phyloP scores from a whole-genome alignment of 371 early-diverging fungal species.

The Coemansia sp. region DNA sequence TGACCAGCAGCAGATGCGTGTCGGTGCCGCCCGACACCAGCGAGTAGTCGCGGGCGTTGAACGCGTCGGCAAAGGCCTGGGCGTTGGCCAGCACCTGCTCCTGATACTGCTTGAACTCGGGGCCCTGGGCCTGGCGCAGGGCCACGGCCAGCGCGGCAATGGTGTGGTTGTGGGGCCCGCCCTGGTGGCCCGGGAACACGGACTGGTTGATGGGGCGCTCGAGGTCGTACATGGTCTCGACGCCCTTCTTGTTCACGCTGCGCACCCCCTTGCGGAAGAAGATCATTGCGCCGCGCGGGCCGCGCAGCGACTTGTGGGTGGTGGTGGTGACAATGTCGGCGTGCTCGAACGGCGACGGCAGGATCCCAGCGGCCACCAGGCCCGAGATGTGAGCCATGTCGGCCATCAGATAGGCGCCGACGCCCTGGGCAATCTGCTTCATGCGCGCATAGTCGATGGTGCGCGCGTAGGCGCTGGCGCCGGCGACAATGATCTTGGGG shows the following conservation, averaged over 20 bases:
- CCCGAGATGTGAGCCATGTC: constrained; percentile 99
- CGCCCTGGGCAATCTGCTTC: constrained; percentile 82
- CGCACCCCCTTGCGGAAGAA: constrained; percentile 92
- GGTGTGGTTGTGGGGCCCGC: constrained; percentile 99
- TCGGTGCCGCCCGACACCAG: constrained; percentile 95
- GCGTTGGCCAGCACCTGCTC: constrained; percentile 87
- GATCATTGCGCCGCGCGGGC: constrained; percentile 99
- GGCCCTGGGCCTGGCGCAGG: constrained; percentile 80
- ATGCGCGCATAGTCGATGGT: constrained; percentile 96
- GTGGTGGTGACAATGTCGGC: constrained; percentile 99
- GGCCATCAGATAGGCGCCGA: constrained; percentile 92
- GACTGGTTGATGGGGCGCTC: constrained; percentile 94
- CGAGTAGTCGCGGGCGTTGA: constrained; percentile 72
- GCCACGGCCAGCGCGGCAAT: constrained; percentile 98
- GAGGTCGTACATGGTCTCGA: constrained; percentile 81
- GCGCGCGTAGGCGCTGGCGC: constrained; percentile 96
- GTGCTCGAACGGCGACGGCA: constrained; percentile 91
- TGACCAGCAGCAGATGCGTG: constrained; percentile 88
- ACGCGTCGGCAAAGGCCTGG: constrained; percentile 79
- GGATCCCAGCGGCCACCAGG: constrained; percentile 83
- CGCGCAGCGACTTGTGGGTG: constrained; percentile 98
- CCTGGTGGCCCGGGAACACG: constrained; percentile 99
- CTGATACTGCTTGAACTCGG: constrained; percentile 91
- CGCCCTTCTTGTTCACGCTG: constrained; percentile 80
- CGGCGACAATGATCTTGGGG: constrained; percentile 98